Percentiles rank a stretch among this genome's conserved stretches.
These are phyloP conservation scores for Neonectria ditissima DNA, from an alignment of 2,329 filamentous ascomycete species.

Conservation along the genomic window DNA sequence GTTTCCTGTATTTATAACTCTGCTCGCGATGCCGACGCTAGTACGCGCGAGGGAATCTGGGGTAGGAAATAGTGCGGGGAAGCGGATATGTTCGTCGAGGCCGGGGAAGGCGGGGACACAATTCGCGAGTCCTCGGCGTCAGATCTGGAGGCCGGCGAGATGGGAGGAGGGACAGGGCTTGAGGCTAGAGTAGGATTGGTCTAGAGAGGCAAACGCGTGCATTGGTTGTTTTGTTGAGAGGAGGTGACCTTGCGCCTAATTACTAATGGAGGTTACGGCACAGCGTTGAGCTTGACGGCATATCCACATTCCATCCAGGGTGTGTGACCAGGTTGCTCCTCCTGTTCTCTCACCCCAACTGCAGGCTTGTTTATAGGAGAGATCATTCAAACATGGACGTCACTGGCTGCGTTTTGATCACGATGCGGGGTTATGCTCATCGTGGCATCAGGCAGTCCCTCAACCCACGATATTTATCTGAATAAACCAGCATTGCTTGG, in stretches of 20 bases:
- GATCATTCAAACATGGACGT: not conserved
- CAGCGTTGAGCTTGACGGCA: not conserved
- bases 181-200: conserved; percentile 2
- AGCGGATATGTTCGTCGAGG: conserved; percentile 11
- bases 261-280: not conserved
- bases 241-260: not conserved
- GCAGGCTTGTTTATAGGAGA: not conserved
- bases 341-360: not conserved
- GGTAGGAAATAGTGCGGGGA: conserved; percentile 34
- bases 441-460: not conserved
- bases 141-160: conserved; percentile 35
- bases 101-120: conserved; percentile 27
- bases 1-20: conserved; percentile 9
- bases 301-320: not conserved
- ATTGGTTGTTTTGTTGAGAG: not conserved
- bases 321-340: not conserved
- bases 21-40: conserved; percentile 19
- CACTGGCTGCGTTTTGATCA: not conserved
- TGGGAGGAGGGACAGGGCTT: not conserved
- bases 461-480: too few species aligned
- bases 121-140: conserved; percentile 24
- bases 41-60: conserved; percentile 28
- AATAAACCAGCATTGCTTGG: not conserved
- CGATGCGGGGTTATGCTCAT: not conserved
- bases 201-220: not conserved